Evolutionary conservation across 495 filamentous ascomycete species (phyloP).

Genomic region (Penicillium psychrofluorescens): DNA sequence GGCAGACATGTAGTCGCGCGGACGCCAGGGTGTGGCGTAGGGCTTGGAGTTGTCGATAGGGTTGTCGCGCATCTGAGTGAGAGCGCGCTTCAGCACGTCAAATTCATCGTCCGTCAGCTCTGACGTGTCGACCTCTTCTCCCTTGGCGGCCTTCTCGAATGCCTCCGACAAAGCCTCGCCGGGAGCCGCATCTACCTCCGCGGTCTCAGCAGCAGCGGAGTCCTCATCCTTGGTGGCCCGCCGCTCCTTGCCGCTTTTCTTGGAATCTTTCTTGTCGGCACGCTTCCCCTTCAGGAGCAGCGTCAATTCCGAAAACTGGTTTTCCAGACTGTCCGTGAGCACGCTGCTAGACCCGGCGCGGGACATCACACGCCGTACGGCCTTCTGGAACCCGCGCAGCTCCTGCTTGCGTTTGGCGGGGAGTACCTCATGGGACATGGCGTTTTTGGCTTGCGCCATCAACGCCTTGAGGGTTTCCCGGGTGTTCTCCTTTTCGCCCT

Average conservation of each 20-base stretch:
- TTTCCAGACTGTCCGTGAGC: constrained; percentile 42
- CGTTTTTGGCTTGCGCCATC: constrained; percentile 44
- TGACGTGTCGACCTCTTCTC: constrained; percentile 30
- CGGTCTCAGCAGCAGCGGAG: constrained; percentile 2
- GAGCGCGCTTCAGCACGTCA: constrained; percentile 37
- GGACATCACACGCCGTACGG: constrained; percentile 46
- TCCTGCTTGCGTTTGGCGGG: constrained; percentile 57
- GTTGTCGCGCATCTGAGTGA: constrained; percentile 58
- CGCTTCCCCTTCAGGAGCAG: constrained; percentile 34
- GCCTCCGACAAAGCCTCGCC: constrained; percentile 33
- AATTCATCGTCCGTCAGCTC: constrained; percentile 35
- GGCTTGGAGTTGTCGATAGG: constrained; percentile 69
- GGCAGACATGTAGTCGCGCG: constrained; percentile 77
- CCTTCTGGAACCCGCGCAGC: constrained; percentile 49
- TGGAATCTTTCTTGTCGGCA: constrained; percentile 17
- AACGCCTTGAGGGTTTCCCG: constrained; percentile 44
- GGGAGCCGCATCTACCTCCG: constrained; percentile 12
- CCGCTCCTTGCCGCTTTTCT: constrained; percentile 14
- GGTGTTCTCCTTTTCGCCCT: constrained; percentile 20
- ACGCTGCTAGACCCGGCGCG: constrained; percentile 35
- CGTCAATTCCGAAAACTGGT: constrained; percentile 42
- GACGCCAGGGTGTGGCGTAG: constrained; percentile 85
- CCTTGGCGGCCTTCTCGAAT: constrained; percentile 33
- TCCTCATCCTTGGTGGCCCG: constrained; percentile 1
- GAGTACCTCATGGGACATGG: constrained; percentile 43